A percentile compares a stretch with the other conserved stretches of the same genome.
These are phyloP conservation scores for Phytopythium helicoides DNA, from an alignment of 352 stramenopile species.

Conservation along the genomic window DNA sequence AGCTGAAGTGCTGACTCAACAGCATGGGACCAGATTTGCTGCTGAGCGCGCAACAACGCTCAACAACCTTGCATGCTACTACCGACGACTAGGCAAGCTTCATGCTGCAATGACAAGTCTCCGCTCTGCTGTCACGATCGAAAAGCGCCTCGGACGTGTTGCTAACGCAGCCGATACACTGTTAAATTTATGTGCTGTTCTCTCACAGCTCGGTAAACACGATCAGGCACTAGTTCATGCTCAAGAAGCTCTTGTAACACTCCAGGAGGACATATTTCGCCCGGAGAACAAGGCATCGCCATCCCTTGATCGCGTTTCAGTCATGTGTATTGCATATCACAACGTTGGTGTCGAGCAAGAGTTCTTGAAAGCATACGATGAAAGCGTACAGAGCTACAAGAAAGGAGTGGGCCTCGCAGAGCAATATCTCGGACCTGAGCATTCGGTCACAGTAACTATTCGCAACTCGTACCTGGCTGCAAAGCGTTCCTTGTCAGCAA, in stretches of 20 bases:
- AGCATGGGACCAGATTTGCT: constrained; percentile 43
- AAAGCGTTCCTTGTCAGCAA: constrained; percentile 54
- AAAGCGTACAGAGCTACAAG: constrained; percentile 87
- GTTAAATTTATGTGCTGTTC: constrained; percentile 91
- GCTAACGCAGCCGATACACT: constrained; percentile 90
- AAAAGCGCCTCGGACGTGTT: constrained; percentile 67
- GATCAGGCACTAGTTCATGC: constrained; percentile 82
- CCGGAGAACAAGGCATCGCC: not conserved
- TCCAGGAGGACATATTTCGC: constrained; percentile 88
- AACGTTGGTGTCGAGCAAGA: constrained; percentile 95
- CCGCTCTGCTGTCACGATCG: constrained; percentile 88
- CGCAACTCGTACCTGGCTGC: constrained; percentile 88
- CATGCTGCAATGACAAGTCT: constrained; percentile 90
- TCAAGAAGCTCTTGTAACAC: constrained; percentile 82
- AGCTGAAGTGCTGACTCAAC: constrained; percentile 89
- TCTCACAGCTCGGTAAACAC: constrained; percentile 89
- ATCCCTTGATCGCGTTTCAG: constrained; percentile 80
- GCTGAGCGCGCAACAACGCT: constrained; percentile 86
- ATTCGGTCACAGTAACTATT: constrained; percentile 88
- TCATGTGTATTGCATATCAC: constrained; percentile 94
- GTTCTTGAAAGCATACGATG: constrained; percentile 88
- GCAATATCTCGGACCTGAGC: constrained; percentile 84
- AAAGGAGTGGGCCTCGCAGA: constrained; percentile 90
- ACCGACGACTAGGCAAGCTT: constrained; percentile 84
- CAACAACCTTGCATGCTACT: constrained; percentile 95